Evolutionary conservation across 1,139 yeast species (phyloP).

Genomic region (Candida frijolesensis): DNA sequence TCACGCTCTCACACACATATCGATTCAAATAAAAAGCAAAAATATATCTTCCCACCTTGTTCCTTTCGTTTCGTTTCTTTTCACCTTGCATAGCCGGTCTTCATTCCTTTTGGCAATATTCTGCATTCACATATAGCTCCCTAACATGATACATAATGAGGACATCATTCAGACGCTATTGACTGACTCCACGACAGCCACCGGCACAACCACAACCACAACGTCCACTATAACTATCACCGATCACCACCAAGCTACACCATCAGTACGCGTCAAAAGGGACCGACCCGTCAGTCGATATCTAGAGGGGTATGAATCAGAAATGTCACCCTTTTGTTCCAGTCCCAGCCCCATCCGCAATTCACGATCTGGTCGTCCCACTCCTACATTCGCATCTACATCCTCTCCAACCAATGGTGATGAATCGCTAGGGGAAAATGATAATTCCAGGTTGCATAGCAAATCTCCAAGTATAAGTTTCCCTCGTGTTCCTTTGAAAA

Average conservation of each 20-base stretch:
- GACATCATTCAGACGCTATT: not conserved
- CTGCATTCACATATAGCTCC: not conserved
- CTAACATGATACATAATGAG: constrained; percentile 4
- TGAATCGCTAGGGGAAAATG: not conserved
- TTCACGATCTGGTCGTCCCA: too few species aligned
- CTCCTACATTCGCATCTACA: not conserved
- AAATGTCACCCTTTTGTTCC: not conserved
- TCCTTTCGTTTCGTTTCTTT: too few species aligned
- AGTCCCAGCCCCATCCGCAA: not conserved
- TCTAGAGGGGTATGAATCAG: not conserved
- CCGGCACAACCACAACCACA: not conserved
- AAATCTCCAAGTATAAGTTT: constrained; percentile 4
- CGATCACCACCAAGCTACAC: not conserved
- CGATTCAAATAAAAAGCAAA: not conserved
- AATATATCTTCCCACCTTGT: not conserved
- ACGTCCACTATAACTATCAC: not conserved
- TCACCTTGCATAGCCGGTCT: not conserved
- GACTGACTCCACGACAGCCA: not conserved
- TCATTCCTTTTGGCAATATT: not conserved
- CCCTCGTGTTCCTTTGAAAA: constrained; percentile 28
- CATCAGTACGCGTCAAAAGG: constrained; percentile 5
- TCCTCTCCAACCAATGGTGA: not conserved
- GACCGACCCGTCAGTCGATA: constrained; percentile 9
- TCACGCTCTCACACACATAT: constrained; percentile 1
- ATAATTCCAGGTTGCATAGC: not conserved